A percentile compares a stretch with the other conserved stretches of the same genome.
Conservation (phyloP, 495 filamentous ascomycete species). For the Penicillium salamii region DNA sequence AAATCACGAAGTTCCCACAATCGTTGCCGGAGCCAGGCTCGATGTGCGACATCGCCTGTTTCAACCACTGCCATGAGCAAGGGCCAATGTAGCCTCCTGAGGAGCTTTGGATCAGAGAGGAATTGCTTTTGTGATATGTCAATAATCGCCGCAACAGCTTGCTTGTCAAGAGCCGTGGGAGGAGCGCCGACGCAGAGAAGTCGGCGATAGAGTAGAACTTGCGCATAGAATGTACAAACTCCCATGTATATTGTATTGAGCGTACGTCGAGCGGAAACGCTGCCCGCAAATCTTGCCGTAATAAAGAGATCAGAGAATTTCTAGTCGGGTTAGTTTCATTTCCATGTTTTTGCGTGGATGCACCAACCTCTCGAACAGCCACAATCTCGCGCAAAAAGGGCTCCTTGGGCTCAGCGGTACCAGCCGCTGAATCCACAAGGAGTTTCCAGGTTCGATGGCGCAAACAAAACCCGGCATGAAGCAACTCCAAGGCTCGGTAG, state of each 20-base stretch:
- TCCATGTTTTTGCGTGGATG: not conserved
- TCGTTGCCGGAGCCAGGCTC: constrained; percentile 37
- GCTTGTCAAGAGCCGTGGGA: constrained; percentile 29
- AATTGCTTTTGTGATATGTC: constrained; percentile 40
- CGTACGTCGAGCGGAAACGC: constrained; percentile 35
- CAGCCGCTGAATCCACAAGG: constrained; percentile 30
- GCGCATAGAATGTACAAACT: constrained; percentile 42
- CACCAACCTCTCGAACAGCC: constrained; percentile 31
- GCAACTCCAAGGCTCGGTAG: constrained; percentile 37
- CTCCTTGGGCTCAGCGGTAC: constrained; percentile 26
- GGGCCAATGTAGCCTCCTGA: constrained; percentile 45
- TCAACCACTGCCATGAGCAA: constrained; percentile 47
- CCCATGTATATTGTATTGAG: constrained; percentile 49
- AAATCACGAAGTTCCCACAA: constrained; percentile 30
- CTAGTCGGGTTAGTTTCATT: constrained; percentile 17
- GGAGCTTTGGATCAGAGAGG: constrained; percentile 29
- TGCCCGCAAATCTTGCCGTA: constrained; percentile 38
- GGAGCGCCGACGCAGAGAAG: constrained; percentile 23
- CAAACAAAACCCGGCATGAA: constrained; percentile 34
- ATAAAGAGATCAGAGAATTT: constrained; percentile 43
- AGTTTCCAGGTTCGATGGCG: constrained; percentile 41
- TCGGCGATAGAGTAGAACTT: constrained; percentile 43
- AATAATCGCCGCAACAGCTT: constrained; percentile 34
- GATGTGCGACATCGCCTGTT: constrained; percentile 34
- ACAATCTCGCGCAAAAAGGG: constrained; percentile 33